phyloP scores from a whole-genome alignment of 495 filamentous ascomycete species.

The Friedmanniomyces simplex region DNA sequence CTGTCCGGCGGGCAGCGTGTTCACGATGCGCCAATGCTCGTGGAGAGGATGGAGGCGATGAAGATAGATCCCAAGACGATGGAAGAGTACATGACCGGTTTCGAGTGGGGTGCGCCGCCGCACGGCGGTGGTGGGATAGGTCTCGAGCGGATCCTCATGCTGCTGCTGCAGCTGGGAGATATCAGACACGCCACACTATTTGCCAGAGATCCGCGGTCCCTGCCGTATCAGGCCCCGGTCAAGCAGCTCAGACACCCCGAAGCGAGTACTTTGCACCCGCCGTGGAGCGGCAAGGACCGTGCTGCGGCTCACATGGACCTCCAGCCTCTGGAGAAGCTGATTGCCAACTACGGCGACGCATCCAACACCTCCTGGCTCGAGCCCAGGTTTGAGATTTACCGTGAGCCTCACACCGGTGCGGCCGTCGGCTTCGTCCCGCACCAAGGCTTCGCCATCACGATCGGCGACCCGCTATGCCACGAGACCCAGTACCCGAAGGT shows the following conservation, averaged over 20 bases:
- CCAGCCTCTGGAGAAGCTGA: slow-evolving; percentile 66
- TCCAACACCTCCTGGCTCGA: slow-evolving; percentile 83
- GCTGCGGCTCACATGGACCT: slow-evolving; percentile 41
- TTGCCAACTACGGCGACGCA: slow-evolving; percentile 83
- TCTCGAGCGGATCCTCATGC: slow-evolving; percentile 75
- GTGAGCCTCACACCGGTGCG: slow-evolving; percentile 63
- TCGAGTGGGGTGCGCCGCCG: slow-evolving; percentile 78
- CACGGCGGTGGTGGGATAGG: slow-evolving; percentile 88
- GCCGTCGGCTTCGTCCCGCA: slow-evolving; percentile 67
- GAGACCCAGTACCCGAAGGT: slow-evolving; percentile 56
- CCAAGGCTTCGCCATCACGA: slow-evolving; percentile 62
- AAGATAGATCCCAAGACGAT: slow-evolving; percentile 67
- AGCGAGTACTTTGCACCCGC: slow-evolving; percentile 59
- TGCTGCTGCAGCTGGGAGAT: slow-evolving; percentile 74
- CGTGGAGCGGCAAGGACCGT: slow-evolving; percentile 43
- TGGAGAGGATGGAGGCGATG: slow-evolving; percentile 61
- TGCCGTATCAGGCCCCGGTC: slow-evolving; percentile 48
- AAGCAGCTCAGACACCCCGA: slow-evolving; percentile 62
- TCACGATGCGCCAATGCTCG: slow-evolving; percentile 64
- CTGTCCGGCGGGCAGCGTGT: slow-evolving; percentile 87
- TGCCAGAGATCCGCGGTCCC: slow-evolving; percentile 70
- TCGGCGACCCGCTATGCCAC: slow-evolving; percentile 74
- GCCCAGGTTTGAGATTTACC: slow-evolving; percentile 72
- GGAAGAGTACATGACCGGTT: slow-evolving; percentile 81
- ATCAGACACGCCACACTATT: slow-evolving; percentile 79